A percentile compares a stretch with the other conserved stretches of the same genome.
Evolutionary conservation across 192 early-diverging fungal genomes (phyloP).

Genomic region (Dissophora ornata): DNA sequence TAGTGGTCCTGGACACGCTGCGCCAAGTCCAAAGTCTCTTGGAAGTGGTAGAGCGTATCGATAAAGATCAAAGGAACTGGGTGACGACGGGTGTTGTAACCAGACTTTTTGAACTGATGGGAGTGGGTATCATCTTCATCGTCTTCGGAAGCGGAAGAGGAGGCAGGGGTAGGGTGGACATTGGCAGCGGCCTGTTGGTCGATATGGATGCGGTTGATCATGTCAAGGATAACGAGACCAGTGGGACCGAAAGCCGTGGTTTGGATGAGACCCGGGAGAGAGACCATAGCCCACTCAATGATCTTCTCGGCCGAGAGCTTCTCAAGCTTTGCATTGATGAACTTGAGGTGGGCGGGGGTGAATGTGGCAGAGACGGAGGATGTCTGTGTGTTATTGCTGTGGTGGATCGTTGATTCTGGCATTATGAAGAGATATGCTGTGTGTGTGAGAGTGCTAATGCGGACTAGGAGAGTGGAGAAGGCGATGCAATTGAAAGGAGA

Average conservation of each 20-base stretch:
- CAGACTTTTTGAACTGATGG: conserved; percentile 37
- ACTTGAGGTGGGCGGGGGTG: conserved; percentile 71
- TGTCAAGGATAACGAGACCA: conserved; percentile 88
- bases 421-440: conserved; percentile 14
- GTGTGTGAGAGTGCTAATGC: background rate
- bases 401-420: conserved; percentile 35
- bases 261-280: conserved; percentile 86
- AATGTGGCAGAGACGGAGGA: conserved; percentile 41
- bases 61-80: conserved; percentile 90
- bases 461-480: background rate
- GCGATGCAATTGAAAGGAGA: background rate
- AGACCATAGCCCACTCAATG: conserved; percentile 87
- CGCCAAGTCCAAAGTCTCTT: conserved; percentile 88
- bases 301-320: conserved; percentile 80
- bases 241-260: conserved; percentile 96
- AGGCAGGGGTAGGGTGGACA: conserved; percentile 41
- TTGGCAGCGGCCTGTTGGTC: conserved; percentile 59
- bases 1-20: conserved; percentile 74
- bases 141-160: conserved; percentile 46
- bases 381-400: background rate
- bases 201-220: conserved; percentile 77
- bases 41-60: conserved; percentile 96
- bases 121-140: conserved; percentile 37
- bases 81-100: conserved; percentile 58
- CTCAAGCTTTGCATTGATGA: conserved; percentile 80